A percentile compares a stretch with the other conserved stretches of the same genome.
phyloP scores from a whole-genome alignment of 2,329 filamentous ascomycete species.

The Fusarium bulbicola region DNA sequence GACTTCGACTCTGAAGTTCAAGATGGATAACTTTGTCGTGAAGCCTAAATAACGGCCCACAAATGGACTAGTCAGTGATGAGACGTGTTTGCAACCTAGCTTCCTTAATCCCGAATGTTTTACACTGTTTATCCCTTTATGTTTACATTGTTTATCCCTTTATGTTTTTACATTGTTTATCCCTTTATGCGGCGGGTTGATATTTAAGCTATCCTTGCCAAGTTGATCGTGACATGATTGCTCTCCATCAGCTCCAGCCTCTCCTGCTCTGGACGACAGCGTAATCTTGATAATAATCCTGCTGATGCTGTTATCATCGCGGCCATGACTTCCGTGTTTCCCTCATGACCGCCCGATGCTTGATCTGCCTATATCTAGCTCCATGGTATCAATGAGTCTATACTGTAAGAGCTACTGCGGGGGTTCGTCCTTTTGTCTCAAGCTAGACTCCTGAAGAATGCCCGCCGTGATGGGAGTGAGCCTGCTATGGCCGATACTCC shows the following conservation, averaged over 20 bases:
- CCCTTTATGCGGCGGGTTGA: neutral
- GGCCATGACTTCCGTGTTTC: too few relatives aligned
- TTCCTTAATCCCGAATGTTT: accelerated
- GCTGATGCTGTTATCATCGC: too few relatives aligned
- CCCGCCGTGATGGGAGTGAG: neutral
- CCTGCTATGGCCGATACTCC: neutral
- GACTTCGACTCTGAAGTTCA: neutral
- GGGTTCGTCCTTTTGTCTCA: neutral
- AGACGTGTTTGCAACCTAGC: neutral
- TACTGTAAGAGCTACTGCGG: too few relatives aligned
- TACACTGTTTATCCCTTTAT: neutral
- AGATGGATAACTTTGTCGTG: neutral
- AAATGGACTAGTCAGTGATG: neutral
- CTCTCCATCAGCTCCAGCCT: too few relatives aligned
- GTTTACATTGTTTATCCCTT: neutral
- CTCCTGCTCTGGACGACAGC: too few relatives aligned
- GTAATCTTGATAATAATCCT: too few relatives aligned
- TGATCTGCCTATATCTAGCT: too few relatives aligned
- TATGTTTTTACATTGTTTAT: accelerated
- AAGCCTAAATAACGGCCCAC: neutral
- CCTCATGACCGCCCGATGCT: too few relatives aligned
- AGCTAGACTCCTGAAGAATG: neutral
- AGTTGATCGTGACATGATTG: too few relatives aligned
- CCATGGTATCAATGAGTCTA: too few relatives aligned
- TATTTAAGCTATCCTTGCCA: neutral